Evolutionary conservation across 371 early-diverging fungal species (phyloP).

Genomic region (Mucor racemosus): DNA sequence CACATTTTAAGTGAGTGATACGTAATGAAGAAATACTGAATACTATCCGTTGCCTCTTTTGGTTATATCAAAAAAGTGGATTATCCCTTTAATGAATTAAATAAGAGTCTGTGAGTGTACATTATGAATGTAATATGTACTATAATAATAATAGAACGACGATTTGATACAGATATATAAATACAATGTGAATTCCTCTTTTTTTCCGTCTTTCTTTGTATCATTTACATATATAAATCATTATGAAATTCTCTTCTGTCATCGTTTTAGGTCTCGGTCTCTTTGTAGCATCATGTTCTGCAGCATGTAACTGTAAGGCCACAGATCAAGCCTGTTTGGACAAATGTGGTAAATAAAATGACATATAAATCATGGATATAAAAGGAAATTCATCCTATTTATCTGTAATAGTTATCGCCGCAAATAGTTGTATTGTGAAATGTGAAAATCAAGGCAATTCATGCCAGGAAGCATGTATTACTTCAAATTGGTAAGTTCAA

Average conservation of each 20-base stretch:
- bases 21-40: neutral
- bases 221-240: neutral
- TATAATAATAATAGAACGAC: neutral
- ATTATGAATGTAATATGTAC: neutral
- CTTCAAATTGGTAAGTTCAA: conserved; percentile 20
- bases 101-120: neutral
- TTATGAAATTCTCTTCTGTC: conserved; percentile 23
- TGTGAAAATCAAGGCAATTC: conserved; percentile 20
- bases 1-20: neutral
- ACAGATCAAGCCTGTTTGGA: conserved; percentile 23
- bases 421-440: conserved; percentile 26
- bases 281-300: conserved; percentile 24
- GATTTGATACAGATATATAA: neutral
- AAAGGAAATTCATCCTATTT: conserved; percentile 1
- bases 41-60: conserved; percentile 6
- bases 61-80: neutral
- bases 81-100: neutral
- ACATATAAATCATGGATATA: conserved; percentile 1
- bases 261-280: conserved; percentile 18
- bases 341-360: conserved; percentile 34
- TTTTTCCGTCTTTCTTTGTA: neutral
- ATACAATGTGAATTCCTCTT: neutral
- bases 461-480: conserved; percentile 27
- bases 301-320: conserved; percentile 31
- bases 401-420: conserved; percentile 20